Evolutionary conservation across 345 rosid genomes (phyloP).

Genomic region (Pistacia integerrima): DNA sequence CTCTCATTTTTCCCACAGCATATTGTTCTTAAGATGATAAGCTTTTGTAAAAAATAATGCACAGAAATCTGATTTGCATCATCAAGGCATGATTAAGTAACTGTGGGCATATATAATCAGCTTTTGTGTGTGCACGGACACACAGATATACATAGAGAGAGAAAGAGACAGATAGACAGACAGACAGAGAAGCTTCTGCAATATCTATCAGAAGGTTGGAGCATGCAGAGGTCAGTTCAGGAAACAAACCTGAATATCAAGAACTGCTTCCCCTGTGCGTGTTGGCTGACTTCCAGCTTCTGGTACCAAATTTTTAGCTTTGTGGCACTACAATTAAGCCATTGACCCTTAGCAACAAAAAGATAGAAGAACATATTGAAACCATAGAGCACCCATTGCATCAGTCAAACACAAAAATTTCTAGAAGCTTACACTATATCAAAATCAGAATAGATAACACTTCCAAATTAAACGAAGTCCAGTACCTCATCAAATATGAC

Average conservation of each 20-base stretch:
- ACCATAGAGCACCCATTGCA: constrained; percentile 20
- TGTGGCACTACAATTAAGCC: constrained; percentile 79
- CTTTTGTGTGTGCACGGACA: background rate
- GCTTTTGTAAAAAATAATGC: background rate
- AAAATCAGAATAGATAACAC: constrained; percentile 19
- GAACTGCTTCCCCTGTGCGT: constrained; percentile 95
- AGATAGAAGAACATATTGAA: constrained; percentile 29
- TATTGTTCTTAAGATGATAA: background rate
- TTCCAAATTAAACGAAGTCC: constrained; percentile 15
- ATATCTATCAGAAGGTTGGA: background rate
- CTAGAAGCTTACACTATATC: background rate
- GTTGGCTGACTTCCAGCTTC: constrained; percentile 99
- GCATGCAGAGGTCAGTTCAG: constrained; percentile 19
- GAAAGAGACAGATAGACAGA: no score
- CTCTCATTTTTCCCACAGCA: constrained; percentile 6
- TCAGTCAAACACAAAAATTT: constrained; percentile 18
- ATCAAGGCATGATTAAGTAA: no score
- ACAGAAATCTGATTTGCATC: no score
- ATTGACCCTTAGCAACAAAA: constrained; percentile 36
- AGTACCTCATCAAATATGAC: constrained; percentile 90
- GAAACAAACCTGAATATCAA: constrained; percentile 88
- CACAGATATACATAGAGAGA: background rate
- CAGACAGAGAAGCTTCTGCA: constrained; percentile 2
- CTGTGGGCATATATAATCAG: no score
- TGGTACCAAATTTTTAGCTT: constrained; percentile 98